Percentiles rank a stretch among this genome's conserved stretches.
Conservation (phyloP, 371 early-diverging fungal genomes). For the Mucor indicus region DNA sequence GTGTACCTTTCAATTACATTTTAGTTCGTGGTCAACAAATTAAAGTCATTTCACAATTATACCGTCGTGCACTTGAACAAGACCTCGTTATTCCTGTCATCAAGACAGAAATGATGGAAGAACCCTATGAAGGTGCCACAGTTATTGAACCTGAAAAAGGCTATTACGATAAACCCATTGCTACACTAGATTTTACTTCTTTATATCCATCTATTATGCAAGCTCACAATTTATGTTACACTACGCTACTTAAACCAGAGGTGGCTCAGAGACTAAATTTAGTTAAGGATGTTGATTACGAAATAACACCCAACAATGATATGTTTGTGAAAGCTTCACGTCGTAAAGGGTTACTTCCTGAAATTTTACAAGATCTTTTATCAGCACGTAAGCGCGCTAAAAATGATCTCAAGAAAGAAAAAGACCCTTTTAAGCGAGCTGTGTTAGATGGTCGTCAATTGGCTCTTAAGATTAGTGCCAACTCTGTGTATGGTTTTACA, state of each 20-base stretch:
- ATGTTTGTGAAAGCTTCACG: constrained; percentile 74
- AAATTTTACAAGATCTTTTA: constrained; percentile 92
- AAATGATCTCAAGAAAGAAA: constrained; percentile 90
- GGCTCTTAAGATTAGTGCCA: constrained; percentile 96
- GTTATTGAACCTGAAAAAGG: constrained; percentile 99
- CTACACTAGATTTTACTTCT: constrained; percentile 99
- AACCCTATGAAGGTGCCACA: constrained; percentile 97
- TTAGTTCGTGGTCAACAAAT: constrained; percentile 97
- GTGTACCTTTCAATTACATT: constrained; percentile 97
- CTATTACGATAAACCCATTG: constrained; percentile 95
- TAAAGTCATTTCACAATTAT: constrained; percentile 97
- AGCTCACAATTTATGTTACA: constrained; percentile 99
- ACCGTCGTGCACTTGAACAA: constrained; percentile 83
- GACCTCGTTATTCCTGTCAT: constrained; percentile 93
- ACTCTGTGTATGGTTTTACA: constrained; percentile 99
- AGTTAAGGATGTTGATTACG: constrained; percentile 80
- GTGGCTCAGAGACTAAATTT: constrained; percentile 64
- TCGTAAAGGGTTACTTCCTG: constrained; percentile 93
- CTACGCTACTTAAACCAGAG: constrained; percentile 76
- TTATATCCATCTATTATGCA: constrained; percentile 99
- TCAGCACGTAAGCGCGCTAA: constrained; percentile 96
- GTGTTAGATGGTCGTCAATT: constrained; percentile 98
- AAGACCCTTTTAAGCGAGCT: constrained; percentile 90
- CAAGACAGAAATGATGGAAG: constrained; percentile 78
- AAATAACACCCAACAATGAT: constrained; percentile 87